Base-by-base conservation (phyloP, 768 basidiomycete species). In the Filobasidium floriforme region DNA sequence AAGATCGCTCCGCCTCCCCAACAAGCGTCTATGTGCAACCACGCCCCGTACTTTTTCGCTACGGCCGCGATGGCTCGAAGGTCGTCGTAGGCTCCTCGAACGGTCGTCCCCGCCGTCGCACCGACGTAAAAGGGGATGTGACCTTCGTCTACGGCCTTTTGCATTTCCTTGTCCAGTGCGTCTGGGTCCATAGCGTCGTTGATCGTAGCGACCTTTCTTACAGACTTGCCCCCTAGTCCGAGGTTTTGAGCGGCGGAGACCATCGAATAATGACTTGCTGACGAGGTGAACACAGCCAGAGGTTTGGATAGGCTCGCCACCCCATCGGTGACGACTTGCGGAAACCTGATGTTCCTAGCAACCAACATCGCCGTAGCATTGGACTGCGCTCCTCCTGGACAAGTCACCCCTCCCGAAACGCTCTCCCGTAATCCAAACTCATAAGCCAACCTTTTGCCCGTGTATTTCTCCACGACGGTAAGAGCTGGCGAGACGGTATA, bases 1-100 rank as follows among this genome's bases (percentile, higher is more conserved):
- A 73, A 71, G 11, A 73, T 61, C 37, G 71, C 70, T 28, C 63
- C 41, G 0, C 72, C 72, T n/a, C 72, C 72, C 72, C 72, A 73
- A 32, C 65, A 69, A 9, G 66, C 72, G 65, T 73, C 72, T 41
- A 73, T 64, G 46, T 73, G 72, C 22, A 73, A 26, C 72, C 72
- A 73, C 18, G 71, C 49, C 18, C 59, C 28, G 63, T 64, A 61
- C 51, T 65, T 26, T 57, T 69, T 46, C 59, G 70, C 71, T 18
- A 73, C 65, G 15, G 51, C 66, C 24, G 68, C 51, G 32, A 73
- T 65, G 43, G 63, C 66, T 9, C 64, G 57, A 59, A 71, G 66
- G 10, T 70, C 70, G 60, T 73, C 72, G 49, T 52, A 73, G 5
- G 63, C 65, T 9, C 72, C 71, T 29, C 69, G 64, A 0, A 73